phyloP scores from a whole-genome alignment of 306 rosid species.

The Rubus idaeus region DNA sequence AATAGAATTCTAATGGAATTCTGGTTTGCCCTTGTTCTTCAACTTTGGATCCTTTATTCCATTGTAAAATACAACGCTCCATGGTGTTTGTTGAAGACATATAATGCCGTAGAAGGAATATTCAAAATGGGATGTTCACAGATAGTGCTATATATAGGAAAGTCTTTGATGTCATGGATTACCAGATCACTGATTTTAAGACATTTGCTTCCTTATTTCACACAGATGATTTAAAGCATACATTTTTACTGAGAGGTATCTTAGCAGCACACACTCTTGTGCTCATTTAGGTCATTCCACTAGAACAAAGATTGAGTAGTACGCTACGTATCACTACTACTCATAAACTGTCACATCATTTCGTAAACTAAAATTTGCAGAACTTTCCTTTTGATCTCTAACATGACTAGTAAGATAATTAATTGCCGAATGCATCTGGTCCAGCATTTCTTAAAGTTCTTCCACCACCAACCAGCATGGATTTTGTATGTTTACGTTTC shows the following conservation, averaged over 20 bases:
- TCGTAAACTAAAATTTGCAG: neutral
- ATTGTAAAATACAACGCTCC: neutral
- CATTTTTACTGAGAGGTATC: neutral
- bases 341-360: neutral
- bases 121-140: neutral
- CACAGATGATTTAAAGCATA: neutral
- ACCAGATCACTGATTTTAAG: neutral
- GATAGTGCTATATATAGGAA: neutral
- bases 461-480: neutral
- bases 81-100: neutral
- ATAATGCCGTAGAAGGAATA: neutral
- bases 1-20: neutral
- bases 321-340: neutral
- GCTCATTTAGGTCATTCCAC: neutral
- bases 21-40: too few species aligned
- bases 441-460: neutral
- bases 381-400: neutral
- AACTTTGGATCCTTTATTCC: neutral
- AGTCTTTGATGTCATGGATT: neutral
- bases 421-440: neutral
- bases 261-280: neutral
- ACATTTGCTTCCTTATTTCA: neutral
- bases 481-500: neutral
- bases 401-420: neutral
- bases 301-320: neutral